These are phyloP conservation scores for Cytidiella melzeri DNA, from an alignment of 768 basidiomycete species.

Conservation along the genomic window DNA sequence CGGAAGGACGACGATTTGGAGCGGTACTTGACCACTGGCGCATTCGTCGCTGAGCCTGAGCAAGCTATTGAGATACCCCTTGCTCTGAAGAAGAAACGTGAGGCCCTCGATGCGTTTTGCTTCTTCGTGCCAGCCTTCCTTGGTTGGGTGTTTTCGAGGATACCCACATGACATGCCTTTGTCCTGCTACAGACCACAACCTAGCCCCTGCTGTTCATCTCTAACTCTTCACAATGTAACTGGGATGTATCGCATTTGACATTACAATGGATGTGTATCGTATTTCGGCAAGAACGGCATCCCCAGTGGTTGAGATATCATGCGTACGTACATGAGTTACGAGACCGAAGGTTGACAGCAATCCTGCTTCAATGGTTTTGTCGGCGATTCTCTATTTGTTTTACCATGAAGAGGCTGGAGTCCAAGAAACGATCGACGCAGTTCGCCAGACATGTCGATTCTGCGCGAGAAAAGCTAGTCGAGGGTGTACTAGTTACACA, in stretches of 20 bases:
- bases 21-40: constrained; percentile 50
- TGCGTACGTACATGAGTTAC: too few species aligned
- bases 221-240: too few species aligned
- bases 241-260: too few species aligned
- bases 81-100: constrained; percentile 44
- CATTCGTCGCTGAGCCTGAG: constrained; percentile 31
- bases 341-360: background rate
- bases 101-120: constrained; percentile 62
- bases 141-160: constrained; percentile 20
- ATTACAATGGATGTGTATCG: too few species aligned
- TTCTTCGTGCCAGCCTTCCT: constrained; percentile 51
- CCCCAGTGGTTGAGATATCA: too few species aligned
- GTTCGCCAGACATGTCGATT: constrained; percentile 79
- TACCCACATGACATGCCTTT: constrained; percentile 1
- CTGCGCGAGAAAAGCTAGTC: constrained; percentile 69
- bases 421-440: constrained; percentile 94
- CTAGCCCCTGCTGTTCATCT: too few species aligned
- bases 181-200: background rate
- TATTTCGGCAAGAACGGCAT: too few species aligned
- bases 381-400: constrained; percentile 42
- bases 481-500: constrained; percentile 79
- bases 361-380: constrained; percentile 21
- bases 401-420: constrained; percentile 76
- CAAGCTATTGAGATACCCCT: constrained; percentile 50
- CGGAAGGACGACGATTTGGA: constrained; percentile 80